Percentiles rank a stretch among this genome's conserved stretches.
Conservation (phyloP, 139 green algal species). For the Chlamydomonas urium region DNA sequence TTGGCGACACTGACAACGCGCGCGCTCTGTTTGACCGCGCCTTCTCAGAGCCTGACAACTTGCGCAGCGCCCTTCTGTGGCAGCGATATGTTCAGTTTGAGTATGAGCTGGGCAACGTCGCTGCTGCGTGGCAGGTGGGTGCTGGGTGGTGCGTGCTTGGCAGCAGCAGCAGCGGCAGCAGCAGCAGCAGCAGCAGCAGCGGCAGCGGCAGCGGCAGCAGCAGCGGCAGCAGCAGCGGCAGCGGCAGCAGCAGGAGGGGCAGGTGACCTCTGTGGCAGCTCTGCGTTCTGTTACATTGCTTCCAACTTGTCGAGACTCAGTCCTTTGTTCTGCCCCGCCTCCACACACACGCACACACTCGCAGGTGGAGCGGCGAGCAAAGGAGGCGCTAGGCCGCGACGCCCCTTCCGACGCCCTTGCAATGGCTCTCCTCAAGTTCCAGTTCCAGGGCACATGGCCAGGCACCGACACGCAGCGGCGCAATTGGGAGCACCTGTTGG, state of each 20-base stretch:
- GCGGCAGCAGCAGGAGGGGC: not conserved
- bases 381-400: not conserved
- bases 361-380: constrained; percentile 4
- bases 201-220: not conserved
- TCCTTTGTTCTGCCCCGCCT: not conserved
- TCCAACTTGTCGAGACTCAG: not conserved
- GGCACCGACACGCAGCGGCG: not conserved
- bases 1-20: constrained; percentile 13
- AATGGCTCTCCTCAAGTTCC: constrained; percentile 13
- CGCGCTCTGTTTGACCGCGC: constrained; percentile 10
- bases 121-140: not conserved
- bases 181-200: not conserved
- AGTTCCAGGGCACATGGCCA: constrained; percentile 13
- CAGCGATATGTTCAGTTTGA: constrained; percentile 12
- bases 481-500: not conserved
- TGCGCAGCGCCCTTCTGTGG: not conserved
- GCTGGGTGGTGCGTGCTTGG: too few relatives aligned
- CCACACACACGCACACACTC: too few relatives aligned
- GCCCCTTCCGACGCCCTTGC: not conserved
- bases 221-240: not conserved
- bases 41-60: constrained; percentile 9
- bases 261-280: not conserved
- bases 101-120: constrained; percentile 13
- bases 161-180: not conserved
- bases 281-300: not conserved